These are phyloP conservation scores for Malassezia obtusa DNA, from an alignment of 1,284 basidiomycete species.

Conservation along the genomic window DNA sequence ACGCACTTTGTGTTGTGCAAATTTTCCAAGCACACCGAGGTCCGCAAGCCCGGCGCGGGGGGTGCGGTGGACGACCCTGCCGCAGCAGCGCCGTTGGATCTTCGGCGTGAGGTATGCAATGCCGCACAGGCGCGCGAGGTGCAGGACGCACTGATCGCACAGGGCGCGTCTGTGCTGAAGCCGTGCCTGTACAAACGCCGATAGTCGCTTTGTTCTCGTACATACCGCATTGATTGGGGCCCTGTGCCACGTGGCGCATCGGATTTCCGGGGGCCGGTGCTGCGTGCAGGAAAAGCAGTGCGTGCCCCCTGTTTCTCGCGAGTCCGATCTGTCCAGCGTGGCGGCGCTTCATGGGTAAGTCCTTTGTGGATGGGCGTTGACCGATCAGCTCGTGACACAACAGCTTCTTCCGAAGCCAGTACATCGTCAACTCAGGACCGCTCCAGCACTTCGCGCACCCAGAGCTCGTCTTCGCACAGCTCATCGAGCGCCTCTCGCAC, in stretches of 20 bases:
- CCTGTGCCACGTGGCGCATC: not conserved
- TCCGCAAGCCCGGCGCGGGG: not conserved
- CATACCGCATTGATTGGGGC: not conserved
- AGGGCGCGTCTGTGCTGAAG: slow-evolving; percentile 62
- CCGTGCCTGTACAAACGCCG: slow-evolving; percentile 95
- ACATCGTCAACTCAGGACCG: not conserved
- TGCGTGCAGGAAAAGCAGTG: too few relatives aligned
- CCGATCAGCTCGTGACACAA: not conserved
- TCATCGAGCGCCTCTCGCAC: too few relatives aligned
- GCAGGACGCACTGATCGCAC: slow-evolving; percentile 52
- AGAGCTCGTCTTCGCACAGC: too few relatives aligned
- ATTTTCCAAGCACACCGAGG: slow-evolving; percentile 20
- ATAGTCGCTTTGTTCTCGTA: slow-evolving; percentile 50
- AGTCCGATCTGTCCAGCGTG: not conserved
- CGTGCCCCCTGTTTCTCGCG: not conserved
- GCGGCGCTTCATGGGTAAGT: not conserved
- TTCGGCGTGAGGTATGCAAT: slow-evolving; percentile 32
- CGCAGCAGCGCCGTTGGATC: not conserved
- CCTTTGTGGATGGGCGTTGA: not conserved
- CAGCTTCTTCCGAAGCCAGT: not conserved
- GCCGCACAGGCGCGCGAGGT: slow-evolving; percentile 58
- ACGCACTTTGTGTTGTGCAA: slow-evolving; percentile 34
- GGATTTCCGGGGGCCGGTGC: slow-evolving; percentile 10
- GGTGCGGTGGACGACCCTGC: not conserved
- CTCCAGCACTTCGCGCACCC: not conserved